phyloP scores from a whole-genome alignment of 257 asterid genomes.

The Prunella vulgaris region DNA sequence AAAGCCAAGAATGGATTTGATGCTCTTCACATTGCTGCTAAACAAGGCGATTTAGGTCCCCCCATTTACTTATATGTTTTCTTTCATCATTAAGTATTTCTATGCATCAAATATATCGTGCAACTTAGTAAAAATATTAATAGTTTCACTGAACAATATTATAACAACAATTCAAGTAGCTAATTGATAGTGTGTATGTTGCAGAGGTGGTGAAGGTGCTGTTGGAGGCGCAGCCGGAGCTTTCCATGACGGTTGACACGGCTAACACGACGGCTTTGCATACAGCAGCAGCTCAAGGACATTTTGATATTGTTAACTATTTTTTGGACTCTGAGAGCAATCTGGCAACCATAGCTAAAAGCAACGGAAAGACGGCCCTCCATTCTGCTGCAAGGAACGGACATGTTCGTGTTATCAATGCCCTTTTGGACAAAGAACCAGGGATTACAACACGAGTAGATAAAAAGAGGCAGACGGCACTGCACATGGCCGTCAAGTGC shows the following conservation, averaged over 20 bases:
- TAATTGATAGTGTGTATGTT: not conserved
- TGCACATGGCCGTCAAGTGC: constrained; percentile 61
- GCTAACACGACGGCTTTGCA: constrained; percentile 52
- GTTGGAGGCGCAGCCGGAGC: constrained; percentile 50
- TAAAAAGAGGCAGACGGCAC: constrained; percentile 51
- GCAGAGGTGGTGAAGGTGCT: constrained; percentile 56
- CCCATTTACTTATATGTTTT: no score
- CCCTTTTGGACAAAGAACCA: constrained; percentile 35
- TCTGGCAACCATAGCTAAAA: constrained; percentile 38
- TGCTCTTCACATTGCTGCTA: constrained; percentile 58
- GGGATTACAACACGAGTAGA: constrained; percentile 26
- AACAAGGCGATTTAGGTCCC: constrained; percentile 61
- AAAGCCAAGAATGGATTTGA: constrained; percentile 56
- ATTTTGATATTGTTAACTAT: constrained; percentile 36
- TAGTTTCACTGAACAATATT: not conserved
- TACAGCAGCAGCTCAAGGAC: constrained; percentile 52
- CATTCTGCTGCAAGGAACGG: constrained; percentile 56
- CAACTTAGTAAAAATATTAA: no score
- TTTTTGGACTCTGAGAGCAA: constrained; percentile 42
- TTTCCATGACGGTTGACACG: constrained; percentile 45
- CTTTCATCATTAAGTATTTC: no score
- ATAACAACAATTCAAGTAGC: no score
- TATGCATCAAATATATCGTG: no score
- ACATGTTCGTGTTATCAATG: constrained; percentile 31
- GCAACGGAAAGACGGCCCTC: constrained; percentile 49